A percentile compares a stretch with the other conserved stretches of the same genome.
Conservation (phyloP, 192 early-diverging fungal genomes). For the Spizellomyces sp. region DNA sequence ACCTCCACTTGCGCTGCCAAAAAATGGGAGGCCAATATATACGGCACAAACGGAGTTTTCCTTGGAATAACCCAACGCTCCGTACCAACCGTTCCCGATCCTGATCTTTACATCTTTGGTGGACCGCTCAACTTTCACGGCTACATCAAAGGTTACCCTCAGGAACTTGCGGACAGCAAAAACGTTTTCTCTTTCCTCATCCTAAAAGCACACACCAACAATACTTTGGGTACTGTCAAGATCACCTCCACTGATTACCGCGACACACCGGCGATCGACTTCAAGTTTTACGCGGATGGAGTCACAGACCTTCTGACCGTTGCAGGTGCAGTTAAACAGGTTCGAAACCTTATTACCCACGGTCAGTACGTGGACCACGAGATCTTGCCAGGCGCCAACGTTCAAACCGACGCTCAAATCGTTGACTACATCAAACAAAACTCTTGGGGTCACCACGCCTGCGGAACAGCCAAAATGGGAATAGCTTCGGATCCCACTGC, state of each 20-base stretch:
- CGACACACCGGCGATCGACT: not conserved
- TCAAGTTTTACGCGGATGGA: not conserved
- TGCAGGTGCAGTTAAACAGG: not conserved
- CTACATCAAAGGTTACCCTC: too few relatives aligned
- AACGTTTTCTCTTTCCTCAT: too few relatives aligned
- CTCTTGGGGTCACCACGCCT: not conserved
- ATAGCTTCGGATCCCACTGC: not conserved
- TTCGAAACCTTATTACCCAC: not conserved
- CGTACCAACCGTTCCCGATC: too few relatives aligned
- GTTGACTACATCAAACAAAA: not conserved
- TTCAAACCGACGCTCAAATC: not conserved
- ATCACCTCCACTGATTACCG: not conserved
- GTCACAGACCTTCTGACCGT: not conserved
- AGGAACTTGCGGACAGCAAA: too few relatives aligned
- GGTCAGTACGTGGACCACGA: not conserved
- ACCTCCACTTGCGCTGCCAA: too few relatives aligned
- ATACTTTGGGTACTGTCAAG: not conserved
- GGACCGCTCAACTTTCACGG: too few relatives aligned
- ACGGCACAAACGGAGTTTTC: too few relatives aligned
- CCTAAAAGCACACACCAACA: too few relatives aligned
- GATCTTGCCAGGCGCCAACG: not conserved
- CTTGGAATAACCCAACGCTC: too few relatives aligned
- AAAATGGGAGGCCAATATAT: too few relatives aligned
- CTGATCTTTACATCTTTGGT: too few relatives aligned
- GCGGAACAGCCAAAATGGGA: conserved; percentile 1